A percentile compares a stretch with the other conserved stretches of the same genome.
Evolutionary conservation across 1,139 yeast species (phyloP).

Genomic region (Kodamaea sp.): DNA sequence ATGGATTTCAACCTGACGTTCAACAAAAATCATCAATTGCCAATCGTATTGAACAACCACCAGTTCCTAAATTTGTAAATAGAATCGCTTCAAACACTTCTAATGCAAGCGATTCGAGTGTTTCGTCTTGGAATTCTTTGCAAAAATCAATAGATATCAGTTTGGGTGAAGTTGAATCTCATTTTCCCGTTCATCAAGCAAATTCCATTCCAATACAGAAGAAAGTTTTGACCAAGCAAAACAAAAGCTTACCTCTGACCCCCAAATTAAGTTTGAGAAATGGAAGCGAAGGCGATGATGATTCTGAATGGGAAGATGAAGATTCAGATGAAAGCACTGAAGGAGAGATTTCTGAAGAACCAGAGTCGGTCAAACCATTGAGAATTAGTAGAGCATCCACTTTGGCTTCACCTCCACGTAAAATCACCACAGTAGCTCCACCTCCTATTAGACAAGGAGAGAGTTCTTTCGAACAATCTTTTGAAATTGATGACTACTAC

Average conservation of each 20-base stretch:
- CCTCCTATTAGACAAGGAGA: slow-evolving; percentile 2
- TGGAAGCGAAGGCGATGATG: too few relatives aligned
- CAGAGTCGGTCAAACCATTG: slow-evolving; percentile 7
- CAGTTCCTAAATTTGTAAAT: not conserved
- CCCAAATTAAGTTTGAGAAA: not conserved
- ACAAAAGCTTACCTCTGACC: slow-evolving; percentile 8
- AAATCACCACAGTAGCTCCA: not conserved
- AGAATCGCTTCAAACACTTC: slow-evolving; percentile 10
- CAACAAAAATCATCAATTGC: too few relatives aligned
- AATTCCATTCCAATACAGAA: not conserved
- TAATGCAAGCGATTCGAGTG: slow-evolving; percentile 10
- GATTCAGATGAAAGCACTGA: slow-evolving; percentile 1
- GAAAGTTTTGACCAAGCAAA: not conserved
- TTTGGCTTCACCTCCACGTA: not conserved
- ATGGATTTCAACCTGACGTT: too few relatives aligned
- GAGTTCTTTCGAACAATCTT: slow-evolving; percentile 8
- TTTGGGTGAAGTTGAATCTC: slow-evolving; percentile 7
- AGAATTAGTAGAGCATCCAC: slow-evolving; percentile 12
- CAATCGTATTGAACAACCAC: slow-evolving; percentile 1
- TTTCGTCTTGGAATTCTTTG: slow-evolving; percentile 33
- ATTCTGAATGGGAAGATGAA: slow-evolving; percentile 2
- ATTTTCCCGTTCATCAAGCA: not conserved
- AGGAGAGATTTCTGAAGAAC: not conserved
- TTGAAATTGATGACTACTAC: slow-evolving; percentile 14
- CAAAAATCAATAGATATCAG: slow-evolving; percentile 34